These are phyloP conservation scores for Margaritispora aquatica DNA, from an alignment of 495 filamentous ascomycete species.

Conservation along the genomic window DNA sequence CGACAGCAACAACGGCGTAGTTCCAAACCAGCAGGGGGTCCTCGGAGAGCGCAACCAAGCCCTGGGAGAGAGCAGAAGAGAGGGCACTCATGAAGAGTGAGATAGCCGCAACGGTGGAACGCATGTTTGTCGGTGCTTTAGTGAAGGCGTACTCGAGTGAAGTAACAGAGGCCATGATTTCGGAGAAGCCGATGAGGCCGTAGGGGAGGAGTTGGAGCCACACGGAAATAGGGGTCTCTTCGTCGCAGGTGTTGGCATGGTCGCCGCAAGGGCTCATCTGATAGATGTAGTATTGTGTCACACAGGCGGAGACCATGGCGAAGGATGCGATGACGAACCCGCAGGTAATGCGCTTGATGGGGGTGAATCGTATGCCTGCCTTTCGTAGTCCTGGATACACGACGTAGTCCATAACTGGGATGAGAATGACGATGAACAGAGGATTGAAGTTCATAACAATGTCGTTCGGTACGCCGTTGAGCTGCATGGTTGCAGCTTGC, in stretches of 20 bases:
- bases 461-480: constrained; percentile 70
- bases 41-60: constrained; percentile 52
- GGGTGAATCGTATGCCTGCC: constrained; percentile 57
- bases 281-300: constrained; percentile 68
- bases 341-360: constrained; percentile 63
- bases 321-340: constrained; percentile 54
- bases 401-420: constrained; percentile 63
- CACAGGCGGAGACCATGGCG: constrained; percentile 58
- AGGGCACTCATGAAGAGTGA: constrained; percentile 66
- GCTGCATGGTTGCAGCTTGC: constrained; percentile 64
- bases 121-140: constrained; percentile 73
- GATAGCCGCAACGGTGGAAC: constrained; percentile 60
- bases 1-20: constrained; percentile 57
- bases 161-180: constrained; percentile 41
- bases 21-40: constrained; percentile 66
- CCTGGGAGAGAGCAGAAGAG: constrained; percentile 62
- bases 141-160: constrained; percentile 65
- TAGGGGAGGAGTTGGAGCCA: constrained; percentile 28
- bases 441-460: constrained; percentile 74
- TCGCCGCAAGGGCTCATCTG: constrained; percentile 45
- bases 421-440: constrained; percentile 67
- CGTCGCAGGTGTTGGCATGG: constrained; percentile 32
- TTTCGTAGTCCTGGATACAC: constrained; percentile 63
- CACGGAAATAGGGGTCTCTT: constrained; percentile 12
- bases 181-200: constrained; percentile 28